phyloP scores from a whole-genome alignment of 1,284 basidiomycete genomes.

The Phellinidium pouzarii region DNA sequence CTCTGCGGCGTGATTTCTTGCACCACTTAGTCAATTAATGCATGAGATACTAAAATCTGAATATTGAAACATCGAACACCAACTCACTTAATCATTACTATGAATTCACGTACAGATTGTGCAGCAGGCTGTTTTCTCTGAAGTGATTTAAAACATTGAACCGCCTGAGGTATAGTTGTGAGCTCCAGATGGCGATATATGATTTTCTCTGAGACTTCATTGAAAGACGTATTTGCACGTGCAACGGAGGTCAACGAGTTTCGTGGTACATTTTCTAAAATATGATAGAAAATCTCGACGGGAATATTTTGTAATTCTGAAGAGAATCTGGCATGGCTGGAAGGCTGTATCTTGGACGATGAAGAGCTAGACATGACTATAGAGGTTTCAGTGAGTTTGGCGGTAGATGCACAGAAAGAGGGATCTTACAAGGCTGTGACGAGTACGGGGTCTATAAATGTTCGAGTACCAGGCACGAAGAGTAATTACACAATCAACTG shows the following conservation, averaged over 20 bases:
- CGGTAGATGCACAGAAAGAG: not conserved
- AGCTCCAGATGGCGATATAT: conserved; percentile 17
- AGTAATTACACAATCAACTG: conserved; percentile 7
- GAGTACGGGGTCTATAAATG: not conserved
- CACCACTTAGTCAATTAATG: conserved; percentile 1
- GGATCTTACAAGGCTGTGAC: not conserved
- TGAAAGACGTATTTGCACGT: conserved; percentile 13
- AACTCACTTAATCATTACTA: conserved; percentile 17
- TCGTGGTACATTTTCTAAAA: conserved; percentile 14
- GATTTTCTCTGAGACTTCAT: conserved; percentile 16
- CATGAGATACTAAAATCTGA: not conserved
- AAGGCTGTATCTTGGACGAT: not conserved
- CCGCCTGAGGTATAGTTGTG: conserved; percentile 11
- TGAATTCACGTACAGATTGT: conserved; percentile 15
- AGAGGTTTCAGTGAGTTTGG: not conserved
- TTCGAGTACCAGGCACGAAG: conserved; percentile 6
- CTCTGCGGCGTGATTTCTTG: not conserved
- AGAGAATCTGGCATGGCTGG: not conserved
- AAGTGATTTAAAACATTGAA: conserved; percentile 16
- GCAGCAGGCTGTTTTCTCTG: conserved; percentile 11
- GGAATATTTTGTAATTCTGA: conserved; percentile 8
- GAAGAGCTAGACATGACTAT: not conserved
- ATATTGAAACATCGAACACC: not conserved
- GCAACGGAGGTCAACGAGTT: conserved; percentile 13
- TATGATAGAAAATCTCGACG: conserved; percentile 17